Conservation (phyloP, 257 asterid genomes). For the Petrea volubilis region DNA sequence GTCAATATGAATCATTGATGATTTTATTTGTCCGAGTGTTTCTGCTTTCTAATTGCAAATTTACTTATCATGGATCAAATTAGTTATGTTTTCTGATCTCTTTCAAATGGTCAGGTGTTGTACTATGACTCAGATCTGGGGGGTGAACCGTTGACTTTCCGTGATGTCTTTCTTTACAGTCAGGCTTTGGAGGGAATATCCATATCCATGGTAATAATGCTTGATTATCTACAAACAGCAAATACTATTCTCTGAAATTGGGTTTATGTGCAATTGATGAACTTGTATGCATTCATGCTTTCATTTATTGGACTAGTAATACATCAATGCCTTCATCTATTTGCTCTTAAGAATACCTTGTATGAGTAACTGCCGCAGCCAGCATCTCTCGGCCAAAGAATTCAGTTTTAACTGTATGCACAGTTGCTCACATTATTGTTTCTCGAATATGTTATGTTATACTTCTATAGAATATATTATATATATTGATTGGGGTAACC, state of each 20-base stretch:
- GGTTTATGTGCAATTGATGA: slow-evolving; percentile 20
- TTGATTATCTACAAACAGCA: background rate
- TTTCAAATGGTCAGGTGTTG: slow-evolving; percentile 59
- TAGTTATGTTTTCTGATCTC: slow-evolving; percentile 21
- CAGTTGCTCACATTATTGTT: background rate
- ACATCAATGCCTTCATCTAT: slow-evolving; percentile 1
- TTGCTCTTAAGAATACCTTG: background rate
- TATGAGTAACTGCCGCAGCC: slow-evolving; percentile 5
- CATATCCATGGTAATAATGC: slow-evolving; percentile 65
- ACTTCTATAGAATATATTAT: slow-evolving; percentile 8
- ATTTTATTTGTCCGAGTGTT: background rate
- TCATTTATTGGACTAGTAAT: slow-evolving; percentile 5
- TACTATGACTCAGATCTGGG: slow-evolving; percentile 80
- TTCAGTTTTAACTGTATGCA: background rate
- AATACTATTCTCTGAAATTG: background rate
- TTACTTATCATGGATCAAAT: slow-evolving; percentile 9
- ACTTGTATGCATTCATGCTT: background rate
- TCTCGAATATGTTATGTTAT: slow-evolving; percentile 11
- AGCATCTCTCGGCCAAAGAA: background rate
- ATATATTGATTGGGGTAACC: slow-evolving; percentile 3
- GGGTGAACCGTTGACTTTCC: slow-evolving; percentile 82
- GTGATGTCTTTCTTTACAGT: slow-evolving; percentile 85
- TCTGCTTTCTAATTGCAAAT: background rate
- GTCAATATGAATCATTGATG: background rate
- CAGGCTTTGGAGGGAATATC: slow-evolving; percentile 98